A percentile compares a stretch with the other conserved stretches of the same genome.
phyloP scores from a whole-genome alignment of 2,329 filamentous ascomycete genomes.

The Trichophaea hybrida region DNA sequence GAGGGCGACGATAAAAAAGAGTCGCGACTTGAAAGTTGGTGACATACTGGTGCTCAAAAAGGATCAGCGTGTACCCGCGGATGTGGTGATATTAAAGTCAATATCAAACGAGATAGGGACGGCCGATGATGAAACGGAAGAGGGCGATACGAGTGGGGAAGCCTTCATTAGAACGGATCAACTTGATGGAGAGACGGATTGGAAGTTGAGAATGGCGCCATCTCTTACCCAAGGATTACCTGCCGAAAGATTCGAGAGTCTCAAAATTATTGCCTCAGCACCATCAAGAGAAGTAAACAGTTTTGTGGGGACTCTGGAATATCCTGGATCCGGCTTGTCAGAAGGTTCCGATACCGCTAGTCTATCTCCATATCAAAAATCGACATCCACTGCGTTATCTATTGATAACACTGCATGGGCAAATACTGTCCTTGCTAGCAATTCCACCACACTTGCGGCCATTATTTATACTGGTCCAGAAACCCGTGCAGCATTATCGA shows the following conservation, averaged over 20 bases:
- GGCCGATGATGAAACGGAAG: slow-evolving; percentile 27
- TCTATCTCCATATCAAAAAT: slow-evolving; percentile 30
- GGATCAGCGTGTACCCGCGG: slow-evolving; percentile 83
- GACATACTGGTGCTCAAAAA: slow-evolving; percentile 89
- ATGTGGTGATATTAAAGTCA: slow-evolving; percentile 85
- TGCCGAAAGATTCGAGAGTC: slow-evolving; percentile 50
- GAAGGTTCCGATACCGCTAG: slow-evolving; percentile 43
- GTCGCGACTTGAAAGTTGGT: slow-evolving; percentile 78
- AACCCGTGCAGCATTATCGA: slow-evolving; percentile 85
- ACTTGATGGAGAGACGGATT: slow-evolving; percentile 93
- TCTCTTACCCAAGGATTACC: slow-evolving; percentile 68
- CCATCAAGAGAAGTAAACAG: slow-evolving; percentile 91
- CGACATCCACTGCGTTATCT: slow-evolving; percentile 37
- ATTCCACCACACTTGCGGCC: slow-evolving; percentile 72
- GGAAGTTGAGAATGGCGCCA: slow-evolving; percentile 85
- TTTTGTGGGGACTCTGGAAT: slow-evolving; percentile 68
- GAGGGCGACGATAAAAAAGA: slow-evolving; percentile 51
- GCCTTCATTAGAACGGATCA: slow-evolving; percentile 97
- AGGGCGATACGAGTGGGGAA: slow-evolving; percentile 50
- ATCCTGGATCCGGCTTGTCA: slow-evolving; percentile 21
- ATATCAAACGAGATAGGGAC: slow-evolving; percentile 41
- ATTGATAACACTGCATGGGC: slow-evolving; percentile 99
- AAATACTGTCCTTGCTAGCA: slow-evolving; percentile 91
- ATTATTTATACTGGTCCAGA: slow-evolving; percentile 91
- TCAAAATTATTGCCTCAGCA: slow-evolving; percentile 66